Conservation (phyloP, 2,329 filamentous ascomycete species). For the Aureobasidium subglaciale region DNA sequence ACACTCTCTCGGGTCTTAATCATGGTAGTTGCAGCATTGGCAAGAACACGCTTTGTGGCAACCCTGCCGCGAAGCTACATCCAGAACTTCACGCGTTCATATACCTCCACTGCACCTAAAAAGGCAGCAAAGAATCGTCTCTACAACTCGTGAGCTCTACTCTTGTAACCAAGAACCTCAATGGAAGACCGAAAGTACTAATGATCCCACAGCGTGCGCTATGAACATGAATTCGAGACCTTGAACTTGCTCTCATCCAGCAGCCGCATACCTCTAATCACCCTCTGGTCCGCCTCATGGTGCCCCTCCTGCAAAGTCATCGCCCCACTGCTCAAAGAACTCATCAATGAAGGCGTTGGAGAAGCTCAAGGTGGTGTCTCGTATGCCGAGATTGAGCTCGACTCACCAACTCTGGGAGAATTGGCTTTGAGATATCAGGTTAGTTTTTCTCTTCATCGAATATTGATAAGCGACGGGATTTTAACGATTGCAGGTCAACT, state of each 20-base stretch:
- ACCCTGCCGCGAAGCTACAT: neutral
- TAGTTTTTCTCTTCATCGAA: neutral
- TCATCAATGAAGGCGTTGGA: slow-evolving; percentile 40
- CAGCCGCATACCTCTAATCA: slow-evolving; percentile 39
- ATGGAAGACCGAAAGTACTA: neutral
- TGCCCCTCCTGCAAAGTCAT: slow-evolving; percentile 38
- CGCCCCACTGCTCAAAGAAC: slow-evolving; percentile 34
- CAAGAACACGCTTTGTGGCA: neutral
- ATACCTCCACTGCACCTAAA: slow-evolving; percentile 16
- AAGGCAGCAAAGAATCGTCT: slow-evolving; percentile 17
- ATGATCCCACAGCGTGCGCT: slow-evolving; percentile 31
- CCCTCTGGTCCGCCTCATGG: slow-evolving; percentile 45
- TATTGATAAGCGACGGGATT: neutral
- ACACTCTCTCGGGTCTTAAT: neutral
- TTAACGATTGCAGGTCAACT: slow-evolving; percentile 32
- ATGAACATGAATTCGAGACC: slow-evolving; percentile 41
- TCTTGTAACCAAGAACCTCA: neutral
- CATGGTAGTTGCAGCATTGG: slow-evolving; percentile 1
- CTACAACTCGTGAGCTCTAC: slow-evolving; percentile 18
- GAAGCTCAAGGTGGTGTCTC: slow-evolving; percentile 39
- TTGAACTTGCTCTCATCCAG: slow-evolving; percentile 42
- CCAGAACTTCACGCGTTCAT: slow-evolving; percentile 4
- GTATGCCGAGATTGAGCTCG: slow-evolving; percentile 44
- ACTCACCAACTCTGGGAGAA: slow-evolving; percentile 37
- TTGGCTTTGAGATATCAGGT: slow-evolving; percentile 36